These are phyloP conservation scores for Pleomassaria siparia DNA, from an alignment of 2,329 filamentous ascomycete species.

Conservation along the genomic window DNA sequence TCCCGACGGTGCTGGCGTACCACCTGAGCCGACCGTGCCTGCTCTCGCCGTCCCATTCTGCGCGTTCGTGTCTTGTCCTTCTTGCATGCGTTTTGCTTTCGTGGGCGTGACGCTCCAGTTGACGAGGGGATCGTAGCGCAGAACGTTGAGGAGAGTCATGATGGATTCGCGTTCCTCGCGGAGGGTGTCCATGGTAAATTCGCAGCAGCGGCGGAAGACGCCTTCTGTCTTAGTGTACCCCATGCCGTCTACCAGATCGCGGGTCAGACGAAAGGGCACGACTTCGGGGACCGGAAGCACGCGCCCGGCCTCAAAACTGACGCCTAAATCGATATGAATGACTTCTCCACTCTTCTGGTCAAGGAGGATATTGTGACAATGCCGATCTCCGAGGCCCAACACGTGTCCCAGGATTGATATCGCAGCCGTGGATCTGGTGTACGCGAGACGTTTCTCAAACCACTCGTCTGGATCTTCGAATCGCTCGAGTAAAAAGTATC, in stretches of 20 bases:
- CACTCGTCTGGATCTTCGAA: conserved; percentile 95
- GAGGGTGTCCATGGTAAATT: conserved; percentile 92
- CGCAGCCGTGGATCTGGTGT: conserved; percentile 89
- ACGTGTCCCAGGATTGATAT: conserved; percentile 95
- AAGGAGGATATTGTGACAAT: conserved; percentile 95
- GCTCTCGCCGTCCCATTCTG: conserved; percentile 36
- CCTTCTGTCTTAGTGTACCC: conserved; percentile 93
- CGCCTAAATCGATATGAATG: conserved; percentile 94
- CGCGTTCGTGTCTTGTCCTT: conserved; percentile 59
- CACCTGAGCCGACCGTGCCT: conserved; percentile 30
- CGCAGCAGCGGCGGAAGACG: conserved; percentile 95
- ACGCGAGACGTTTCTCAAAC: conserved; percentile 86
- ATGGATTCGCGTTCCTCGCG: conserved; percentile 96
- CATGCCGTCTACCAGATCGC: conserved; percentile 96
- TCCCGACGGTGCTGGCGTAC: conserved; percentile 22
- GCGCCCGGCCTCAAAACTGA: conserved; percentile 94
- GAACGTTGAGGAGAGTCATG: conserved; percentile 96
- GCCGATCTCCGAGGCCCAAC: conserved; percentile 87
- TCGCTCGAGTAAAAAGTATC: conserved; percentile 95
- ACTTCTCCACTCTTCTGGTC: conserved; percentile 89
- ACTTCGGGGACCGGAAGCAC: conserved; percentile 94
- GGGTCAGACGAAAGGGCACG: conserved; percentile 90
- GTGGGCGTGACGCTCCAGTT: conserved; percentile 86
- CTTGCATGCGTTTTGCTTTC: conserved; percentile 67
- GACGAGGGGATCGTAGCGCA: conserved; percentile 97